Base-by-base conservation (phyloP, 768 basidiomycete genomes). In the Leccinellum luteum region DNA sequence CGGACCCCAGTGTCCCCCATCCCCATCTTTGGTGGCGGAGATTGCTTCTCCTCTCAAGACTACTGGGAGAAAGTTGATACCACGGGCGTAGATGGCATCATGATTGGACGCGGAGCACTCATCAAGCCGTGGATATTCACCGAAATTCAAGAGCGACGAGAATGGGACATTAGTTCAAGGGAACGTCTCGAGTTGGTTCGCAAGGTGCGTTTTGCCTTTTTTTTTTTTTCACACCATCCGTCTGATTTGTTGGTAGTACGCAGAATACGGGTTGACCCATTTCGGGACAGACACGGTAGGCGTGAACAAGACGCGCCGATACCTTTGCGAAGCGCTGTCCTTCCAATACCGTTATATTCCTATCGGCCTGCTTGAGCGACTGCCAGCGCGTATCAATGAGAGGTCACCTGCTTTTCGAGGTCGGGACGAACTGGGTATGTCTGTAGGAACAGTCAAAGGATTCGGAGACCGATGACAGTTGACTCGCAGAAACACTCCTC, bases 41-140 rank as follows among this genome's bases (percentile, higher is more conserved):
- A 99, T 69, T 91, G 89, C 62, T 99, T 90, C 76, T 95, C 94
- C 3, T 85, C 90, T 6, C 78, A 89, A 57, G 87, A 84, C 57
- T 95, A 95, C 71, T 90, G 89, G 84, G 73, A 82, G 15, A 83
- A 83, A 47, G 81, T 94, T 30, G 85, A 92, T 45, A 70, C 76
- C n/a, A 85, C 82, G 27, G 92, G 92, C 5, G 94, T 97, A 0
- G 95, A 98, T 68, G 94, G 95, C 6, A 79, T 98, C 45, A 98
- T 99, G 97, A 81, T 98, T 34, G 97, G 87, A 1, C 80, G 97
- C 21, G 97, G 97, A 0, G 96, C 94, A 0, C 76, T 98, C 50
- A 97, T 98, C 73, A 99, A 99, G 73, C 91, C 92, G 1, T 93
- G 91, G 90, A 87, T 95, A 53, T 96, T 95, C 73, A 96, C 94